Conservation (phyloP, 441 rosid genomes). For the Eutrema salsugineum region DNA sequence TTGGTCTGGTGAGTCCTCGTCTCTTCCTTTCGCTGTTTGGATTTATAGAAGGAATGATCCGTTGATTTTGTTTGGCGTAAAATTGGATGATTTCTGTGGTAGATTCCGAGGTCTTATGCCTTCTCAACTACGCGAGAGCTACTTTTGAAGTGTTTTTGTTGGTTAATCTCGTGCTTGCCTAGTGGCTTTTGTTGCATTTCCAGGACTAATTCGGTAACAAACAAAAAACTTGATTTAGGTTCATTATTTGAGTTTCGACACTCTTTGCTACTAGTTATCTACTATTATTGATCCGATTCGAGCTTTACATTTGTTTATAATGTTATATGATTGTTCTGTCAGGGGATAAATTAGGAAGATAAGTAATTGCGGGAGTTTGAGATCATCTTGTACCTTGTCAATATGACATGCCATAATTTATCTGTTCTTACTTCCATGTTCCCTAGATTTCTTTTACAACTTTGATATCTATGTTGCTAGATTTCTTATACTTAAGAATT, state of each 20-base stretch:
- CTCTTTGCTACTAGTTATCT: not conserved
- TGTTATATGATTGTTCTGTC: not conserved
- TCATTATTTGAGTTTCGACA: not conserved
- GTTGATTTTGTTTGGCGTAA: not conserved
- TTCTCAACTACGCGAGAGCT: not conserved
- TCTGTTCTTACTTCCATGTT: not conserved
- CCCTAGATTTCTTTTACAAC: not conserved
- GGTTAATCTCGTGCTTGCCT: no score
- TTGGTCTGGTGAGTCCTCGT: not conserved
- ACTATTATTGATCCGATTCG: not conserved
- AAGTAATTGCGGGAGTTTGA: not conserved
- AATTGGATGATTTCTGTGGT: not conserved
- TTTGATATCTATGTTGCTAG: not conserved
- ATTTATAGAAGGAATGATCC: not conserved
- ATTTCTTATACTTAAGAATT: not conserved
- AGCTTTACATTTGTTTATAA: not conserved
- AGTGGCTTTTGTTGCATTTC: not conserved
- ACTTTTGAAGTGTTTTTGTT: not conserved
- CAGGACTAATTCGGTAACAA: not conserved
- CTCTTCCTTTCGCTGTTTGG: not conserved
- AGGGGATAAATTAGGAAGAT: not conserved
- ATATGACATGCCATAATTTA: not conserved
- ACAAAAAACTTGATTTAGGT: not conserved
- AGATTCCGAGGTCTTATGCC: not conserved
- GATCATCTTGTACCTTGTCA: not conserved